A percentile compares a stretch with the other conserved stretches of the same genome.
phyloP scores from a whole-genome alignment of 2,329 filamentous ascomycete genomes.

The Nothophoma quercina region DNA sequence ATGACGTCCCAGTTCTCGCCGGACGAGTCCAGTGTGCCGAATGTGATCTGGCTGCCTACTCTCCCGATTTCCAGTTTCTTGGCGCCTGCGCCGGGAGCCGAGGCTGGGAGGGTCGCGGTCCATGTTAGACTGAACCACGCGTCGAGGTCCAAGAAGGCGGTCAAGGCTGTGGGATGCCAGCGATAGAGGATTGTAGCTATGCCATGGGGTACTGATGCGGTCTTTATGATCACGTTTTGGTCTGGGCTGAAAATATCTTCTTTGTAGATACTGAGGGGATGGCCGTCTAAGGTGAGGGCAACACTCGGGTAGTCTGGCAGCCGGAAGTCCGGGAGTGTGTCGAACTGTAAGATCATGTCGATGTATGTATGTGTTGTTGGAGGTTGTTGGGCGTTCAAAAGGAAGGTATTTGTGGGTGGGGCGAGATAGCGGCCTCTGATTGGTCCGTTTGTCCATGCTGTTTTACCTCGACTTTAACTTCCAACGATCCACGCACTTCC shows the following conservation, averaged over 20 bases:
- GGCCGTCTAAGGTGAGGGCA: background rate
- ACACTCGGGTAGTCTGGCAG: constrained; percentile 7
- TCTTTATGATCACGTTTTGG: background rate
- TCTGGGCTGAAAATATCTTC: constrained; percentile 10
- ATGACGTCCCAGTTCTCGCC: constrained; percentile 32
- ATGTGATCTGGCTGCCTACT: constrained; percentile 32
- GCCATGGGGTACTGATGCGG: constrained; percentile 7
- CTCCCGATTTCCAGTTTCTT: constrained; percentile 32
- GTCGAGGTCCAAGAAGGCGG: constrained; percentile 31
- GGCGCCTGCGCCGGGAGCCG: constrained; percentile 7
- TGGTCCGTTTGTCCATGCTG: too few relatives aligned
- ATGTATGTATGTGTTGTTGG: background rate
- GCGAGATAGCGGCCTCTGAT: background rate
- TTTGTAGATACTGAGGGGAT: constrained; percentile 9
- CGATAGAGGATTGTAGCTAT: constrained; percentile 30
- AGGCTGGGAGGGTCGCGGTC: constrained; percentile 16
- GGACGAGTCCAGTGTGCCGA: constrained; percentile 26
- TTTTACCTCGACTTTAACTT: too few relatives aligned
- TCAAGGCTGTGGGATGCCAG: constrained; percentile 27
- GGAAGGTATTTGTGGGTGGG: constrained; percentile 8
- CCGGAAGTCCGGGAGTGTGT: background rate
- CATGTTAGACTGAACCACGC: constrained; percentile 38
- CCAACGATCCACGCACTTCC: too few relatives aligned
- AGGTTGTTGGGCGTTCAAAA: background rate
- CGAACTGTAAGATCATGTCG: constrained; percentile 4